phyloP scores from a whole-genome alignment of 805 yeast genomes.

The Geotrichum ghanense region DNA sequence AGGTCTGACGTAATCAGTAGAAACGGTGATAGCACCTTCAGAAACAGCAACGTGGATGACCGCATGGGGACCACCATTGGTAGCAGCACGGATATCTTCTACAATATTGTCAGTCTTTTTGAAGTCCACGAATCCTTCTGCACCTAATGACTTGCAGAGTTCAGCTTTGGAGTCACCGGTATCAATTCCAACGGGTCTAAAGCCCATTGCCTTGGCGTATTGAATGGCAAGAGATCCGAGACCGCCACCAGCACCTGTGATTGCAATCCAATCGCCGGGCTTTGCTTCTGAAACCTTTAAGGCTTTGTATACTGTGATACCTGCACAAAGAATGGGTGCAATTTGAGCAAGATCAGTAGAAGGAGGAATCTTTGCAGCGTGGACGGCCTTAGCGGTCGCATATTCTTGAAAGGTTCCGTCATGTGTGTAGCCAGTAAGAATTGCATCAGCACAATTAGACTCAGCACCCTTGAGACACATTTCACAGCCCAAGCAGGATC shows the following conservation, averaged over 20 bases:
- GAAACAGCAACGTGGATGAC: constrained; percentile 14
- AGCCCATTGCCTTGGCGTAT: constrained; percentile 49
- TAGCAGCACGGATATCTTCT: constrained; percentile 15
- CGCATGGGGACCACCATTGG: constrained; percentile 19
- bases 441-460: constrained; percentile 48
- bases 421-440: constrained; percentile 64
- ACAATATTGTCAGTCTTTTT: constrained; percentile 18
- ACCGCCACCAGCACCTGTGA: constrained; percentile 56
- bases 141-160: constrained; percentile 37
- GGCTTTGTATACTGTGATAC: constrained; percentile 53
- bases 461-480: constrained; percentile 26
- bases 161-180: constrained; percentile 43
- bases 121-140: constrained; percentile 45
- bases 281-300: constrained; percentile 38
- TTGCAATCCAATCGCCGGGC: constrained; percentile 48
- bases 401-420: constrained; percentile 42
- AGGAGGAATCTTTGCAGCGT: constrained; percentile 32
- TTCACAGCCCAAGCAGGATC: constrained; percentile 17
- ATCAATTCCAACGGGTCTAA: constrained; percentile 44
- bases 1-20: constrained; percentile 12
- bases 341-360: constrained; percentile 29
- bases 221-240: constrained; percentile 49
- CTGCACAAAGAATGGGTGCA: constrained; percentile 50
- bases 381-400: constrained; percentile 35
- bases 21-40: constrained; percentile 11